Evolutionary conservation across 768 basidiomycete genomes (phyloP), one percentile per base, ranked within the genome.

Genomic region (Auricularia auricula-judae): DNA sequence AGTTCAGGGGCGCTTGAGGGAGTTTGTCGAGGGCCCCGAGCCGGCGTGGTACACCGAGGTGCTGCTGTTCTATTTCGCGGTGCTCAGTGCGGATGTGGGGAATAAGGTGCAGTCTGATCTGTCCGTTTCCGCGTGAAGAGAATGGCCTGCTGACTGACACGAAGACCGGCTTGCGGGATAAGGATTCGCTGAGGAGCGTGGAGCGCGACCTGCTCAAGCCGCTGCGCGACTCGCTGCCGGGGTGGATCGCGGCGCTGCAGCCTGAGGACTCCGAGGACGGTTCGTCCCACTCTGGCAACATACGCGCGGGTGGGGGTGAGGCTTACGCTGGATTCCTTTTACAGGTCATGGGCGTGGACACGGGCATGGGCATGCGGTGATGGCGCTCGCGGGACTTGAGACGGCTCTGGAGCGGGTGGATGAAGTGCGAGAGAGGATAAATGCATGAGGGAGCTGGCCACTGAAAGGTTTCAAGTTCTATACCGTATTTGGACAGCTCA

Each of bases 191-290:
- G 56, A 5, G 29, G 23, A 59, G 56, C 5, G 56, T 59, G 11
- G 56, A 59, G 23, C 56, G 56, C 23, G 56, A 59, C 56, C 56
- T 59, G 29, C 56, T 59, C 56, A 29, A 59, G 34, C 56, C 56
- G 21, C 56, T 59, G 23, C 56, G 56, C 34, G 29, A 59, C 16
- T 8, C 11, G 16, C 11, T 59, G 11, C 56, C 56, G 7, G 23
- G 8, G 56, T 59, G 56, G 56, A 59, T 59, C 23, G 56, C 56
- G 29, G 34, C 23, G 56, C 56, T 59, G 23, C 23, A 59, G 23
- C 8, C 5, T 8, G 23, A 5, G 23, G 56, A 59, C 23, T n/a
- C 23, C 8, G 47, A 18, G 47, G 5, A 51, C 47, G 18, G 47
- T 21, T 4, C 14, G 18, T 21, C 11, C 21, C 21, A 18, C 10